Evolutionary conservation across 225 moss, liverwort and hornwort species (phyloP).

Genomic region (Lunularia cruciata): DNA sequence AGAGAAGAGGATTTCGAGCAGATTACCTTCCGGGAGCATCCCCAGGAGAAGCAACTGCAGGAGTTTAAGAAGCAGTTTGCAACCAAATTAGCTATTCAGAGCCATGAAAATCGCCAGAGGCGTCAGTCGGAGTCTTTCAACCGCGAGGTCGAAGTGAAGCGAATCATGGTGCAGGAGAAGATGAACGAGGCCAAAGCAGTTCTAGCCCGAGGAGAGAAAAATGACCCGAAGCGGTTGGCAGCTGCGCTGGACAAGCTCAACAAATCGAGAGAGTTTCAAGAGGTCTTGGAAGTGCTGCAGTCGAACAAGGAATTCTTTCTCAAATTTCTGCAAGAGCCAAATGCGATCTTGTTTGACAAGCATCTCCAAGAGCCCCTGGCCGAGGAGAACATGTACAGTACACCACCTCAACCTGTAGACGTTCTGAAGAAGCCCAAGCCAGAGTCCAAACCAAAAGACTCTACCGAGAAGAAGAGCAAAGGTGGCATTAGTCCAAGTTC

Average conservation of each 20-base stretch:
- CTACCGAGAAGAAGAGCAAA: constrained; percentile 49
- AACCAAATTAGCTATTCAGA: constrained; percentile 44
- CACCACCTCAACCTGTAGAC: constrained; percentile 20
- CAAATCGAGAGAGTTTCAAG: constrained; percentile 63
- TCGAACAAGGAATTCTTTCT: constrained; percentile 80
- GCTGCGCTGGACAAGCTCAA: constrained; percentile 54
- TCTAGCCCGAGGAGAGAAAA: constrained; percentile 39
- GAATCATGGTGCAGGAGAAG: constrained; percentile 57
- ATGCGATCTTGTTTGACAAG: constrained; percentile 43
- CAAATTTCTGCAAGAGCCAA: constrained; percentile 62
- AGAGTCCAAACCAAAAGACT: constrained; percentile 31
- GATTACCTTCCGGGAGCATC: constrained; percentile 52
- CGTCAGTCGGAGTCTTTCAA: constrained; percentile 49
- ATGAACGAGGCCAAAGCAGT: constrained; percentile 57
- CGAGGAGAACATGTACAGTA: constrained; percentile 4
- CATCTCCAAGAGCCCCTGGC: constrained; percentile 16
- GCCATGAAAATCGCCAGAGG: constrained; percentile 27
- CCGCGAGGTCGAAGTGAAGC: constrained; percentile 62
- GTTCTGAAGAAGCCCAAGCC: constrained; percentile 26
- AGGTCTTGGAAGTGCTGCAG: constrained; percentile 76
- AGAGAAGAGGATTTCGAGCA: constrained; percentile 26
- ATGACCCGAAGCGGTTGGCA: constrained; percentile 46
- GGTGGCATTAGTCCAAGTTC: constrained; percentile 67
- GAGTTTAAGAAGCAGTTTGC: constrained; percentile 65
- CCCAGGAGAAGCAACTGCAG: constrained; percentile 75